A percentile compares a stretch with the other conserved stretches of the same genome.
Conservation (phyloP, 352 stramenopile genomes). For the Pythium brachiatum region DNA sequence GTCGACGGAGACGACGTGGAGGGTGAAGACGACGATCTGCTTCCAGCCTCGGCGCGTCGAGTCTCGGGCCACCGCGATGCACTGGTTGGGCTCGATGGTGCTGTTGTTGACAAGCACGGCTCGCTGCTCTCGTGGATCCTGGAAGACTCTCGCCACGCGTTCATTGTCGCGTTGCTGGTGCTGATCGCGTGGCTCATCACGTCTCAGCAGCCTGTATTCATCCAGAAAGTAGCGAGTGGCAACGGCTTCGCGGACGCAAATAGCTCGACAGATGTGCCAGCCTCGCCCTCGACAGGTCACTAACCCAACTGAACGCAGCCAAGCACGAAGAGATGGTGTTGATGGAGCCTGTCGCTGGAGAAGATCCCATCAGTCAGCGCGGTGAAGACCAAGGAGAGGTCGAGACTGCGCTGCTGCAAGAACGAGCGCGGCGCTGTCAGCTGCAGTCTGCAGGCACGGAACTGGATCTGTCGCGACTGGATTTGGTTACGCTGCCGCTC, state of each 20-base stretch:
- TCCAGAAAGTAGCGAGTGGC: neutral
- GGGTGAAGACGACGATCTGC: neutral
- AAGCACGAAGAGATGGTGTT: neutral
- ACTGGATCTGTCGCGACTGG: constrained; percentile 49
- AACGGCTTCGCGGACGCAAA: constrained; percentile 6
- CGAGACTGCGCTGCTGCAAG: constrained; percentile 2
- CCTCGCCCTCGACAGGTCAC: neutral
- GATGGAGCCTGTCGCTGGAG: neutral
- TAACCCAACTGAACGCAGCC: neutral
- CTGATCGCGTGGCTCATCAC: constrained; percentile 64
- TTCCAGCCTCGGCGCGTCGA: neutral
- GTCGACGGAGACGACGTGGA: constrained; percentile 10
- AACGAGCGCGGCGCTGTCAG: constrained; percentile 25
- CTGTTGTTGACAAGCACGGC: constrained; percentile 51
- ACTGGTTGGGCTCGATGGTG: neutral
- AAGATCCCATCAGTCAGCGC: neutral
- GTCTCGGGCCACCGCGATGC: neutral
- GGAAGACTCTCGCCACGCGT: constrained; percentile 63
- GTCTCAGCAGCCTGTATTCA: constrained; percentile 19
- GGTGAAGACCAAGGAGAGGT: constrained; percentile 1
- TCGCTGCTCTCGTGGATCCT: constrained; percentile 67
- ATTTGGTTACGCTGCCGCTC: constrained; percentile 34
- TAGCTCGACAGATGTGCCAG: constrained; percentile 1
- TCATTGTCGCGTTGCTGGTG: constrained; percentile 54
- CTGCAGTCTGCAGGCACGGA: constrained; percentile 32